Evolutionary conservation across 1,284 basidiomycete species (phyloP).

Genomic region (Stereum hirsutum): DNA sequence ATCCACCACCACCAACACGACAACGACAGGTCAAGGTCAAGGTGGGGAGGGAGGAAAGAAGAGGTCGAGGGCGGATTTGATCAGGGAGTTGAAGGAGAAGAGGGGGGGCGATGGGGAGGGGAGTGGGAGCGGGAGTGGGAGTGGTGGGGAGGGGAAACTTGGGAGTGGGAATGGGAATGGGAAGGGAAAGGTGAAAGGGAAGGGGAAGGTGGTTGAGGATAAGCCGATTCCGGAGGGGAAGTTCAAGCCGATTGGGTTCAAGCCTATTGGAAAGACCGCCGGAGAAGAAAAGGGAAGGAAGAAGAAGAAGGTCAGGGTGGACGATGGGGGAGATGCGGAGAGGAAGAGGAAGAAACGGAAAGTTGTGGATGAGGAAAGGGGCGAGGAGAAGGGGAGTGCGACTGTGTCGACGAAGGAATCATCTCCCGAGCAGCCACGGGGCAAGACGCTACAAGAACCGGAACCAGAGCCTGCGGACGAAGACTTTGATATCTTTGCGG

Average conservation of each 20-base stretch:
- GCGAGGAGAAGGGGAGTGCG: background rate
- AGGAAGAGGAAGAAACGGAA: slow-evolving; percentile 40
- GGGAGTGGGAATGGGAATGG: background rate
- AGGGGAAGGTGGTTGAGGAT: slow-evolving; percentile 43
- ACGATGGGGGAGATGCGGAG: slow-evolving; percentile 15
- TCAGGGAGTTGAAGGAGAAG: slow-evolving; percentile 65
- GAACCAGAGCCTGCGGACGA: slow-evolving; percentile 33
- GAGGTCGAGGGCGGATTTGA: slow-evolving; percentile 63
- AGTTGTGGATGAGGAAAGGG: slow-evolving; percentile 15
- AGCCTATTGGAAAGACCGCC: slow-evolving; percentile 41
- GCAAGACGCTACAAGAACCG: slow-evolving; percentile 24
- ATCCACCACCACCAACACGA: slow-evolving; percentile 12
- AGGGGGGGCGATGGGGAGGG: slow-evolving; percentile 21
- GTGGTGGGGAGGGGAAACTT: background rate
- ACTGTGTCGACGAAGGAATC: slow-evolving; percentile 18
- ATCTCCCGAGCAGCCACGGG: slow-evolving; percentile 54
- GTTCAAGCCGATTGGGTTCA: slow-evolving; percentile 76
- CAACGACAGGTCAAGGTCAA: no score
- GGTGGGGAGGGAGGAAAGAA: no score
- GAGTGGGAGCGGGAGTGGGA: background rate
- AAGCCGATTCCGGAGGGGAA: slow-evolving; percentile 38
- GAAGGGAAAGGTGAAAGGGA: slow-evolving; percentile 7
- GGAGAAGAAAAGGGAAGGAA: slow-evolving; percentile 21
- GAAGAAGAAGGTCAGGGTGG: slow-evolving; percentile 22
- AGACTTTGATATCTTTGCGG: slow-evolving; percentile 78